Evolutionary conservation across 441 rosid genomes (phyloP), one percentile per base, ranked within the genome.

Genomic region (Pelargonium cotyledonis): DNA sequence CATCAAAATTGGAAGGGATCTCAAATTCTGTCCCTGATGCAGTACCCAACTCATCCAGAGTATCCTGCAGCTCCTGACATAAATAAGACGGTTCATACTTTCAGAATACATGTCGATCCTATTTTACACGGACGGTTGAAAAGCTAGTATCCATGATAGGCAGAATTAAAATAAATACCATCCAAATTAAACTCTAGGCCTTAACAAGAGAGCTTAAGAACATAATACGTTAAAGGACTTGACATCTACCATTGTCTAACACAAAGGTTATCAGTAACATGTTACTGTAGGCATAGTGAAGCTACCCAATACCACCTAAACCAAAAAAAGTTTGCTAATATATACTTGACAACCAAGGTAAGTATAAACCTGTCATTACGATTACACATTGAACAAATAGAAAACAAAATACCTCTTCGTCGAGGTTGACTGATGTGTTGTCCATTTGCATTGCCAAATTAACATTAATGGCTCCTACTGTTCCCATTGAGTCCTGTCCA

Each of bases 11-110:
- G 26, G 78, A 75, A n/a, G 85, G 84, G 19, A 84, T 81, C 72
- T 84, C 87, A 66, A 84, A 84, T 63, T 81, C 87, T 57, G 85
- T 81, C 49, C 83, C 79, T 1, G 87, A 78, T 43, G 79, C 82
- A 71, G 73, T 73, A 12, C 76, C 85, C 9, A 81, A 79, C 76
- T 81, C 87, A 63, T 81, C 79, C 66, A 84, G 53, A 21, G 85
- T 80, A 63, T 77, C 83, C 80, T 78, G 83, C 73, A 81, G 57
- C 35, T 76, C 87, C 85, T 81, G 73, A 8, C 31, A 65, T 58
- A 70, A 12, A 29, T 26, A 21, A 38, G 23, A 41, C 31, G 7
- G 23, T 43, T 41, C 18, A 55, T 35, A 29, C 11, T 12, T 1
- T n/a, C 43, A 38, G 8, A 43, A 31, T 31, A 3, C 5, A 63